Percentiles rank a stretch among this genome's conserved stretches.
These are phyloP conservation scores for Kwoniella sp. DNA, from an alignment of 768 basidiomycete species.

Conservation along the genomic window DNA sequence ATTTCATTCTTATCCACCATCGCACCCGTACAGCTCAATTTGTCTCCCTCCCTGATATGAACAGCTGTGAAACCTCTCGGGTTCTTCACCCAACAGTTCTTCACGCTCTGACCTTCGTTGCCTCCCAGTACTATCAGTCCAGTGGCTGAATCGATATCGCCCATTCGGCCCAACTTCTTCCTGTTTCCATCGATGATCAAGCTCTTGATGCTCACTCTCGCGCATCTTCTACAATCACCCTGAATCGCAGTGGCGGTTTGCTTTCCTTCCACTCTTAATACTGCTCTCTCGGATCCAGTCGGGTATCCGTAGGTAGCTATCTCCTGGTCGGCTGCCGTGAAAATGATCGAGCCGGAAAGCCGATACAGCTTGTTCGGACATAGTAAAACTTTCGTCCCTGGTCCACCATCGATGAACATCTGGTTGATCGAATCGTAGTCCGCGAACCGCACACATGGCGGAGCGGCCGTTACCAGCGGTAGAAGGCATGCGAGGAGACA, in stretches of 20 bases:
- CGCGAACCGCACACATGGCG: conserved; percentile 46
- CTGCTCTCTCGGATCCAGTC: conserved; percentile 53
- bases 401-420: conserved; percentile 55
- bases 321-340: conserved; percentile 56
- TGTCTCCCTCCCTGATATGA: conserved; percentile 56
- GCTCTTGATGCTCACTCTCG: conserved; percentile 46
- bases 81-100: conserved; percentile 45
- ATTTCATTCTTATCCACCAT: conserved; percentile 54
- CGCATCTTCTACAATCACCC: conserved; percentile 56
- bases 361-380: conserved; percentile 49
- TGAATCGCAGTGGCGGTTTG: conserved; percentile 50
- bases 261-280: conserved; percentile 50
- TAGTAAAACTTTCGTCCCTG: conserved; percentile 55
- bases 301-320: conserved; percentile 59
- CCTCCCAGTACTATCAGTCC: conserved; percentile 53
- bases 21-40: conserved; percentile 50
- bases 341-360: conserved; percentile 54
- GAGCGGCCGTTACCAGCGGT: conserved; percentile 24
- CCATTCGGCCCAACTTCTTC: conserved; percentile 50
- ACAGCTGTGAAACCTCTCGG: conserved; percentile 56
- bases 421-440: conserved; percentile 54
- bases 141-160: conserved; percentile 28
- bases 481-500: conserved; percentile 7
- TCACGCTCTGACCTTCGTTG: conserved; percentile 53
- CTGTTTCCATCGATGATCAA: conserved; percentile 56